Conservation (phyloP, 192 early-diverging fungal genomes). For the Mortierella antarctica region DNA sequence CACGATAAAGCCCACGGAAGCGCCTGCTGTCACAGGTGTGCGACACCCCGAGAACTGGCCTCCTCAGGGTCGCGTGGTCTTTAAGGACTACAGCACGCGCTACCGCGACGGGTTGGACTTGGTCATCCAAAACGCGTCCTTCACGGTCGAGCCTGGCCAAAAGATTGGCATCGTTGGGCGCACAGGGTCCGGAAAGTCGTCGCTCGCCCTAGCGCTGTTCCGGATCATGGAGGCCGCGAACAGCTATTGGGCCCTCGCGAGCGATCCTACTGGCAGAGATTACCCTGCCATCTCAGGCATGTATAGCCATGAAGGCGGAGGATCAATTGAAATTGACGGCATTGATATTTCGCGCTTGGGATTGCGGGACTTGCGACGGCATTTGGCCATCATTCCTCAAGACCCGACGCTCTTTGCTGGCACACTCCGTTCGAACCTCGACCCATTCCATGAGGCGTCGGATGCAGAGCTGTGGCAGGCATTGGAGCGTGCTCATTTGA, state of each 20-base stretch:
- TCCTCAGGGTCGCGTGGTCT: slow-evolving; percentile 75
- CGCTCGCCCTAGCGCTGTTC: slow-evolving; percentile 60
- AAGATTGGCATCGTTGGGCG: slow-evolving; percentile 84
- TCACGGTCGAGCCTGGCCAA: slow-evolving; percentile 19
- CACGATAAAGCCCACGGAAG: slow-evolving; percentile 83
- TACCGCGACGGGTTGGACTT: slow-evolving; percentile 84
- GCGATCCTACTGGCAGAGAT: not conserved
- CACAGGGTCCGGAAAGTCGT: slow-evolving; percentile 58
- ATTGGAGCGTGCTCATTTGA: slow-evolving; percentile 53
- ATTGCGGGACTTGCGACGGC: slow-evolving; percentile 64
- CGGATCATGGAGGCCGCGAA: slow-evolving; percentile 54
- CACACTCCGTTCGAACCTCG: slow-evolving; percentile 76
- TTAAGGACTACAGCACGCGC: slow-evolving; percentile 76
- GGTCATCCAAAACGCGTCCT: slow-evolving; percentile 76
- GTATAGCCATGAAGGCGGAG: slow-evolving; percentile 29
- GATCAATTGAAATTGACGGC: slow-evolving; percentile 77
- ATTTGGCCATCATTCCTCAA: slow-evolving; percentile 86
- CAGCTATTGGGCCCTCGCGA: slow-evolving; percentile 22
- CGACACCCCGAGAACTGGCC: slow-evolving; percentile 74
- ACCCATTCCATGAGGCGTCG: slow-evolving; percentile 66
- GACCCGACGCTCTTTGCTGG: slow-evolving; percentile 75
- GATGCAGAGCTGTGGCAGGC: slow-evolving; percentile 71
- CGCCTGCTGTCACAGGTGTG: slow-evolving; percentile 67
- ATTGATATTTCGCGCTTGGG: slow-evolving; percentile 71
- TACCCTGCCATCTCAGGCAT: no score